phyloP scores from a whole-genome alignment of 2,329 filamentous ascomycete species.

The Xylaria sp. region DNA sequence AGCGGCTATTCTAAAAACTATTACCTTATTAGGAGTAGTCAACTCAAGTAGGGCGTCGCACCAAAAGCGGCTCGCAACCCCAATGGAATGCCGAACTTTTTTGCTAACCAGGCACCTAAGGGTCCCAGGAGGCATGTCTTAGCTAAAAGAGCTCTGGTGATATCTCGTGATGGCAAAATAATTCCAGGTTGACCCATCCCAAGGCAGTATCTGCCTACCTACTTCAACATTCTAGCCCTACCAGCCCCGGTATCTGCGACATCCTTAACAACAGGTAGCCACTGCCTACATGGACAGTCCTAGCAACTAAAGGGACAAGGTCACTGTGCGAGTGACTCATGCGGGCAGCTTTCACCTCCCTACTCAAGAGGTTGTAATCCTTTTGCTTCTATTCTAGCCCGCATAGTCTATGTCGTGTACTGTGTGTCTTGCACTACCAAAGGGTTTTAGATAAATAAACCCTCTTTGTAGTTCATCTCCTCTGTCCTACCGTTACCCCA shows the following conservation, averaged over 20 bases:
- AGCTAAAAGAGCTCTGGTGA: background rate
- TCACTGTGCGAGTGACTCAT: slow-evolving; percentile 39
- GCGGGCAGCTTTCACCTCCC: slow-evolving; percentile 29
- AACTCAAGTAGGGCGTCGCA: background rate
- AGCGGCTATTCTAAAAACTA: background rate
- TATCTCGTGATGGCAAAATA: background rate
- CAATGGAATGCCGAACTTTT: background rate
- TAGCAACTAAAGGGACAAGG: background rate
- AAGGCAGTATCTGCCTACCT: background rate
- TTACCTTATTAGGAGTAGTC: slow-evolving; percentile 10
- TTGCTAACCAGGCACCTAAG: background rate
- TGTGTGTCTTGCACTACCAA: slow-evolving; percentile 3
- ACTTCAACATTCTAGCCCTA: background rate
- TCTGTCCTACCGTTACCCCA: background rate
- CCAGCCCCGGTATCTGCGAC: background rate
- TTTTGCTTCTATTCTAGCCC: background rate
- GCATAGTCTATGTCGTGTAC: background rate
- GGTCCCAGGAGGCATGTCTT: background rate
- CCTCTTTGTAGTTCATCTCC: background rate
- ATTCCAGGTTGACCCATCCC: background rate
- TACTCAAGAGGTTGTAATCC: slow-evolving; percentile 13
- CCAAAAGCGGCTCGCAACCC: background rate
- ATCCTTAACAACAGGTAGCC: slow-evolving; percentile 1
- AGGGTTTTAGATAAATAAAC: slow-evolving; percentile 4
- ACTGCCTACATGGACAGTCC: background rate